These are phyloP conservation scores for Lolium multiflorum DNA, from an alignment of 176 grass and related monocot genomes.

Conservation along the genomic window DNA sequence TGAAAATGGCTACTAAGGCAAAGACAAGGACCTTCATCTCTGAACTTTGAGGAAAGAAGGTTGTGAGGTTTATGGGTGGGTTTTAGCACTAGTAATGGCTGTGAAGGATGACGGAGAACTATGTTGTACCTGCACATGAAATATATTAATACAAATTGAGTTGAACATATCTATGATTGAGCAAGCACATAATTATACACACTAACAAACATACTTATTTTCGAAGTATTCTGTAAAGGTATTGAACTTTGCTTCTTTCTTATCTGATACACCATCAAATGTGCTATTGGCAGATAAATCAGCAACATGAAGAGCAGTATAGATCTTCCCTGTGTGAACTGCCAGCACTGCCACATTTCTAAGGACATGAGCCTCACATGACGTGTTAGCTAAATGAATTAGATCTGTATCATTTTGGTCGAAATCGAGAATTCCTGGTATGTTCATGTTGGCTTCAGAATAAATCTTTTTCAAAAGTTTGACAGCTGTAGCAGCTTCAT, in stretches of 20 bases:
- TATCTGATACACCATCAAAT: conserved; percentile 78
- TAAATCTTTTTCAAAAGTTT: conserved; percentile 72
- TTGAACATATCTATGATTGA: conserved; percentile 16
- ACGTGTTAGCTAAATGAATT: conserved; percentile 79
- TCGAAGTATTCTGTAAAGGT: conserved; percentile 81
- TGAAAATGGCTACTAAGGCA: conserved; percentile 25
- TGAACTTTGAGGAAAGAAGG: conserved; percentile 76
- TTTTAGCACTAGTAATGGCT: conserved; percentile 84
- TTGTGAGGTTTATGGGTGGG: conserved; percentile 84
- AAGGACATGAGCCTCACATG: conserved; percentile 54
- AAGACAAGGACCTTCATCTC: conserved; percentile 57
- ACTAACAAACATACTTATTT: conserved; percentile 75
- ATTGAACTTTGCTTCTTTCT: conserved; percentile 54
- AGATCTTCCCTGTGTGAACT: conserved; percentile 90
- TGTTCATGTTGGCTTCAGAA: conserved; percentile 25
- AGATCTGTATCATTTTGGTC: conserved; percentile 44
- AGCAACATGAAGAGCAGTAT: conserved; percentile 62
- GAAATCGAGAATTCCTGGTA: conserved; percentile 30
- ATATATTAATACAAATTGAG: not conserved
- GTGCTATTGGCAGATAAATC: conserved; percentile 66
- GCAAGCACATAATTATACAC: conserved; percentile 11
- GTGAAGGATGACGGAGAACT: conserved; percentile 67
- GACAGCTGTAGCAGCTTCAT: conserved; percentile 54
- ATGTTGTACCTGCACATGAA: conserved; percentile 71
- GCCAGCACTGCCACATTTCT: conserved; percentile 75